These are phyloP conservation scores for Whalleya microplaca DNA, from an alignment of 2,329 filamentous ascomycete genomes.

Conservation along the genomic window DNA sequence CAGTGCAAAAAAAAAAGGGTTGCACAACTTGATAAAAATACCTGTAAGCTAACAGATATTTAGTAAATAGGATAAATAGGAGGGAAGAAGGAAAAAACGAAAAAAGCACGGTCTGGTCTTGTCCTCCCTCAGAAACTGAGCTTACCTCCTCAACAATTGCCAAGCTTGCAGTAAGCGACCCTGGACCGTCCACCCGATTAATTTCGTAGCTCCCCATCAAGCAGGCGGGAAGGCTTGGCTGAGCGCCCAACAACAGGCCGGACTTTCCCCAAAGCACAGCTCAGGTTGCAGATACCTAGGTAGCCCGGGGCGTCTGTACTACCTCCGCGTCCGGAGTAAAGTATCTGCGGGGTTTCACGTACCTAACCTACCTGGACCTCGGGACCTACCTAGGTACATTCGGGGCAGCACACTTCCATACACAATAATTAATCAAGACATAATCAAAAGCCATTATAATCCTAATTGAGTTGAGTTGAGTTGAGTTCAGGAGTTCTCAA, in stretches of 20 bases:
- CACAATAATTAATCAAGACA: too few species aligned
- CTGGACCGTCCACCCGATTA: constrained; percentile 20
- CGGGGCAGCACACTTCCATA: too few species aligned
- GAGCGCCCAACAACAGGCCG: constrained; percentile 31
- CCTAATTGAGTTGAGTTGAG: too few species aligned
- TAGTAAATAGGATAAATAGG: constrained; percentile 4
- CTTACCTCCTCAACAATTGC: constrained; percentile 27
- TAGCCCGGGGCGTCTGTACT: neutral
- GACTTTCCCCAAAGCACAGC: constrained; percentile 32
- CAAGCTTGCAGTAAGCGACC: constrained; percentile 16
- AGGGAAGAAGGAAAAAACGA: constrained; percentile 4
- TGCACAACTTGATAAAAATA: neutral
- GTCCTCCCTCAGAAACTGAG: too few species aligned
- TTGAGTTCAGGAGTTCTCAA: neutral
- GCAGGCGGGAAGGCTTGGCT: constrained; percentile 15
- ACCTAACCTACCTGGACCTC: neutral
- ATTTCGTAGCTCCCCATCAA: constrained; percentile 22
- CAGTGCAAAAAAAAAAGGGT: neutral
- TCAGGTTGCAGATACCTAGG: too few species aligned
- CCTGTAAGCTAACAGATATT: too few species aligned
- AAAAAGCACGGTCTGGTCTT: neutral
- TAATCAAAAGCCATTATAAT: too few species aligned
- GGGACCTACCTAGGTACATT: too few species aligned
- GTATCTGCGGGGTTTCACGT: neutral
- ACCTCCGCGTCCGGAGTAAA: neutral